Conservation (phyloP, 2,329 filamentous ascomycete genomes). For the Rutstroemia sp. region DNA sequence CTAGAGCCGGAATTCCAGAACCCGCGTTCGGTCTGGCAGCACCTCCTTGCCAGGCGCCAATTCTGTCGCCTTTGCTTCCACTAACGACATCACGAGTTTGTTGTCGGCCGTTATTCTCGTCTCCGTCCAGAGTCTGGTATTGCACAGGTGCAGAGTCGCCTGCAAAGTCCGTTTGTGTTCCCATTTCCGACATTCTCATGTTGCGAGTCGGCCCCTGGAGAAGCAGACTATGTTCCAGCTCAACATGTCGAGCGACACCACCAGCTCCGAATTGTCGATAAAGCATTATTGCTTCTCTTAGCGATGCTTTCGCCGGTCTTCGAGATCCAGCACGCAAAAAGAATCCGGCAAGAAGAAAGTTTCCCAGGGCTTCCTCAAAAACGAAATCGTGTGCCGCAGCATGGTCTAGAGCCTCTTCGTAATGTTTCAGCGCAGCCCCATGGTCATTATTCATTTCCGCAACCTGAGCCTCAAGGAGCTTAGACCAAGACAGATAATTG, state of each 20-base stretch:
- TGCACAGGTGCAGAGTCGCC: slow-evolving; percentile 46
- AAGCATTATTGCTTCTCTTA: slow-evolving; percentile 59
- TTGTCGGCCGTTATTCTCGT: slow-evolving; percentile 32
- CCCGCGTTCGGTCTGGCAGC: slow-evolving; percentile 52
- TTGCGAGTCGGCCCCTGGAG: slow-evolving; percentile 55
- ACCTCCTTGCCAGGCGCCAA: slow-evolving; percentile 53
- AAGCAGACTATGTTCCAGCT: slow-evolving; percentile 60
- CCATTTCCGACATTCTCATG: slow-evolving; percentile 52
- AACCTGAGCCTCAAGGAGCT: slow-evolving; percentile 60
- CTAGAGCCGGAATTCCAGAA: slow-evolving; percentile 62
- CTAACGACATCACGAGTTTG: slow-evolving; percentile 30
- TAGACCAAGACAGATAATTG: slow-evolving; percentile 66
- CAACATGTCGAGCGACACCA: slow-evolving; percentile 61
- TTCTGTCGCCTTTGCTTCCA: slow-evolving; percentile 49
- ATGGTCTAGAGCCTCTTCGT: slow-evolving; percentile 67
- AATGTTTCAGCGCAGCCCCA: slow-evolving; percentile 52
- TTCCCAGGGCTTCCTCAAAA: slow-evolving; percentile 66
- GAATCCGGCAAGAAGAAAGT: slow-evolving; percentile 67
- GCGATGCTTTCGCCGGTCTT: slow-evolving; percentile 59
- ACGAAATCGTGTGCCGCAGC: slow-evolving; percentile 57
- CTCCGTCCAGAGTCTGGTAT: slow-evolving; percentile 41
- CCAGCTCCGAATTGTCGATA: slow-evolving; percentile 63
- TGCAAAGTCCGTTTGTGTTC: slow-evolving; percentile 64
- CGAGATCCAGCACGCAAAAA: slow-evolving; percentile 58
- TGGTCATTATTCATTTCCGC: slow-evolving; percentile 53